Base-by-base conservation (phyloP, 257 asterid species). In the Solanum tarapatanum region DNA sequence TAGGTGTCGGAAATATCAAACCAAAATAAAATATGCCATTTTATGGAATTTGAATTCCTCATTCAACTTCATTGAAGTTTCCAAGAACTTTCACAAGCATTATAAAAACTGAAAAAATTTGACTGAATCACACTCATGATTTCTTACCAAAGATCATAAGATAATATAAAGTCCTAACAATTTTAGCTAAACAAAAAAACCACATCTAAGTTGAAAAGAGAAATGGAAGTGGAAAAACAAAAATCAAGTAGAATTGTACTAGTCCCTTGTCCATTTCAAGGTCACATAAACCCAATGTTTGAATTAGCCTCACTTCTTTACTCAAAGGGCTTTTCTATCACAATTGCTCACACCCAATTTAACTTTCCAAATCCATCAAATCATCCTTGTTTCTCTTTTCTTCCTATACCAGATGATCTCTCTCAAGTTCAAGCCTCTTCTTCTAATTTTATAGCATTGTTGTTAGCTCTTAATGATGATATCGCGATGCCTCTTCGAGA, bases 231-330 rank as follows among this genome's bases (percentile, higher is more conserved):
- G 62, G 23, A 16, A 51, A 51, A 51, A 51, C 62, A 51, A 51
- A 51, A 51, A 16, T 16, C 62, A 51, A 51, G 8, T 51, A 51
- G 62, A 5, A 51, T 51, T 16, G 62, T 51, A 6, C n/a, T 51
- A 51, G n/a, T 51, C 62, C 62, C 62, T 51, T 51, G 62, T 16
- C 62, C 62, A 51, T 77, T 82, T 33, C 88, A 86, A 68, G 91
- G 92, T n/a, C 90, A 90, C 85, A 83, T 37, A 4, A 90, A 85
- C 7, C 90, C 89, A 26, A 83, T 88, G 87, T 86, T 90, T 83
- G 89, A 90, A 48, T 82, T 90, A 4, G 89, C 85, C 10, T n/a
- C 13, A 6, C 37, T 86, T 26, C 85, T 90, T 37, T 80, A 90
- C 21, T 86, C 87, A 58, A 84, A 74, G 13, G 90, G 90, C 4